Evolutionary conservation across 2,329 filamentous ascomycete genomes (phyloP).

Genomic region (Aureobasidium musti): DNA sequence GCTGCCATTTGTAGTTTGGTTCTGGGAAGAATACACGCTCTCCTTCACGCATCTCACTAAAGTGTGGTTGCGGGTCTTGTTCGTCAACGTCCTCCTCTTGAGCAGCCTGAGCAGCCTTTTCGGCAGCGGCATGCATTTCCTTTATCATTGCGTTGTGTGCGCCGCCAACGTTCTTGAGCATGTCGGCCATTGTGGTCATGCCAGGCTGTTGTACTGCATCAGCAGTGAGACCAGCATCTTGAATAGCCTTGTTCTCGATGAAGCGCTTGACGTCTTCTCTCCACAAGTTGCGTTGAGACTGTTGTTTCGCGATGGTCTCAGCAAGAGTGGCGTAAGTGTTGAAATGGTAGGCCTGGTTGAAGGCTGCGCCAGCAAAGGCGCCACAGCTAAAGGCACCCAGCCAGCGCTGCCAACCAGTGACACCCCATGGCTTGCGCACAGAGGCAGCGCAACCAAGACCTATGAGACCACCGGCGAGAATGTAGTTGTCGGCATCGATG

Average conservation of each 20-base stretch:
- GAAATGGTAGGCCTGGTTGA: constrained; percentile 21
- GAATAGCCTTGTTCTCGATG: background rate
- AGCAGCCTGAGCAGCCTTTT: background rate
- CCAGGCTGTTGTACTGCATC: background rate
- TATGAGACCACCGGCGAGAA: constrained; percentile 24
- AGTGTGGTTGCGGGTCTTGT: constrained; percentile 31
- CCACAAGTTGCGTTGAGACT: constrained; percentile 11
- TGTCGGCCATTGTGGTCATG: constrained; percentile 13
- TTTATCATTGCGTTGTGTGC: background rate
- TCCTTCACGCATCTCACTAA: constrained; percentile 31
- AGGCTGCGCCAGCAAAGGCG: constrained; percentile 7
- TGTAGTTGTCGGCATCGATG: constrained; percentile 30
- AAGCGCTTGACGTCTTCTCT: constrained; percentile 21
- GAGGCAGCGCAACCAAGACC: constrained; percentile 22
- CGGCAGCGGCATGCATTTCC: constrained; percentile 5
- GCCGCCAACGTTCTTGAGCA: constrained; percentile 10
- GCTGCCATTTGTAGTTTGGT: constrained; percentile 31
- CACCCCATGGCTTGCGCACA: constrained; percentile 16
- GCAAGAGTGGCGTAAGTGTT: background rate
- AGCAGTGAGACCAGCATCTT: background rate
- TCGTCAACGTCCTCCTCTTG: constrained; percentile 27
- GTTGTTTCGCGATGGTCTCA: constrained; percentile 6
- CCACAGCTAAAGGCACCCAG: constrained; percentile 29
- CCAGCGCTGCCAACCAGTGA: constrained; percentile 30
- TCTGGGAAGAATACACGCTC: constrained; percentile 30